Conservation (phyloP, 768 basidiomycete genomes). For the Mycena haematopus region DNA sequence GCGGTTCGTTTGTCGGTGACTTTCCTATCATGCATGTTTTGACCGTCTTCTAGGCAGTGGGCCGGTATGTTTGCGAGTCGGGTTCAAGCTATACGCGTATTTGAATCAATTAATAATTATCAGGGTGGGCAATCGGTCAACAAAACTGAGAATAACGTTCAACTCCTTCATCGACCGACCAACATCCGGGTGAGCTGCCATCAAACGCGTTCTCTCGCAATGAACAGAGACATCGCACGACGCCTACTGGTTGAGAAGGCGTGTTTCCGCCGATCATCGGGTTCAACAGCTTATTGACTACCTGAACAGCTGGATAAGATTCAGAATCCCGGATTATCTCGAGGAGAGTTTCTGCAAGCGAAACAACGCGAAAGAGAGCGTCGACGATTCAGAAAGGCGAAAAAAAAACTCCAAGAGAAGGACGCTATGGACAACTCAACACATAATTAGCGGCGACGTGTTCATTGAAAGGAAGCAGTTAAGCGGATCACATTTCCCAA, state of each 20-base stretch:
- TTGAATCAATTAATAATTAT: slow-evolving; percentile 34
- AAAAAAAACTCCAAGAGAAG: slow-evolving; percentile 59
- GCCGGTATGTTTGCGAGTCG: slow-evolving; percentile 54
- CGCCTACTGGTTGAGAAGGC: slow-evolving; percentile 78
- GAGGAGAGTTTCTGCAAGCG: slow-evolving; percentile 69
- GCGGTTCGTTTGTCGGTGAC: slow-evolving; percentile 56
- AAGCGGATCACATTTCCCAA: too few species aligned
- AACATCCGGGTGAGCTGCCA: slow-evolving; percentile 89
- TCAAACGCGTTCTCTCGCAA: slow-evolving; percentile 81
- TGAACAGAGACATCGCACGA: slow-evolving; percentile 82
- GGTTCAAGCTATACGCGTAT: slow-evolving; percentile 31
- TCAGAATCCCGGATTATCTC: slow-evolving; percentile 79
- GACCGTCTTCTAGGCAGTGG: slow-evolving; percentile 68
- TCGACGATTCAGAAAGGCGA: slow-evolving; percentile 78
- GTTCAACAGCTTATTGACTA: slow-evolving; percentile 30
- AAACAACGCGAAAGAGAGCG: slow-evolving; percentile 80
- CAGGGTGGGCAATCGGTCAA: slow-evolving; percentile 96
- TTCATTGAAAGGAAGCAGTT: too few species aligned
- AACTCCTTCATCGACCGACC: slow-evolving; percentile 87
- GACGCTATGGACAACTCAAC: not conserved
- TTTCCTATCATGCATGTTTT: slow-evolving; percentile 3
- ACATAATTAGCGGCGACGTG: not conserved
- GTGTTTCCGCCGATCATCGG: slow-evolving; percentile 42
- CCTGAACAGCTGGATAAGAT: slow-evolving; percentile 68
- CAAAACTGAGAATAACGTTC: slow-evolving; percentile 92